Percentiles rank a stretch among this genome's conserved stretches.
These are phyloP conservation scores for Astragalus glycyphyllos DNA, from an alignment of 306 rosid genomes.

Conservation along the genomic window DNA sequence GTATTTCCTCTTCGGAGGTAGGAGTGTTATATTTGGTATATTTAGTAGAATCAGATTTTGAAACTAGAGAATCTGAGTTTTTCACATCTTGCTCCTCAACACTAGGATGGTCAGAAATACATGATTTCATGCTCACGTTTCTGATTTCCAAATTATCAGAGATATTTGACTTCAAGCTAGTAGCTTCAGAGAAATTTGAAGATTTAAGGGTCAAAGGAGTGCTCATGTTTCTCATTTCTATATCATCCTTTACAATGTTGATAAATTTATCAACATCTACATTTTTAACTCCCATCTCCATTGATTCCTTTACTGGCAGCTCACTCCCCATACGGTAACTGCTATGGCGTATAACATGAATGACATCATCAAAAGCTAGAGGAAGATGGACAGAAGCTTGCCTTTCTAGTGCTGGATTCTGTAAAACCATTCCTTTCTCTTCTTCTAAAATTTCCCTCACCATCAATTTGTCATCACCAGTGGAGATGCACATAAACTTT, in stretches of 20 bases:
- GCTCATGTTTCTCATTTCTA: conserved; percentile 60
- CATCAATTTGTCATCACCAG: conserved; percentile 71
- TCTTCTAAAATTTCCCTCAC: conserved; percentile 61
- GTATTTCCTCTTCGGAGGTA: conserved; percentile 57
- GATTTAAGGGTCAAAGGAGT: conserved; percentile 50
- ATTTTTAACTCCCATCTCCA: conserved; percentile 80
- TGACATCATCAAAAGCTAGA: conserved; percentile 82
- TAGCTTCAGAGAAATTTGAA: conserved; percentile 61
- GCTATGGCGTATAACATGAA: conserved; percentile 93
- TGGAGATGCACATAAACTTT: conserved; percentile 41
- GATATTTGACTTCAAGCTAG: conserved; percentile 49
- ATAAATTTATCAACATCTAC: conserved; percentile 79
- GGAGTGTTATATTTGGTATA: conserved; percentile 45
- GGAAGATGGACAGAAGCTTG: conserved; percentile 66
- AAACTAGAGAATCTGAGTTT: conserved; percentile 43
- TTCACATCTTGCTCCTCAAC: conserved; percentile 51
- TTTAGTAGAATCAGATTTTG: conserved; percentile 54
- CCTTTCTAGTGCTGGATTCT: conserved; percentile 56
- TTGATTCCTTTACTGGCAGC: conserved; percentile 69
- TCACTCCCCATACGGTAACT: conserved; percentile 89
- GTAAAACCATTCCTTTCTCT: conserved; percentile 53
- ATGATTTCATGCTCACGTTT: conserved; percentile 54
- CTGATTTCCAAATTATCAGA: conserved; percentile 62
- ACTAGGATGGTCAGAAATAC: conserved; percentile 48
- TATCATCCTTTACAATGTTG: conserved; percentile 68